These are phyloP conservation scores for Durotheca rogersii DNA, from an alignment of 495 filamentous ascomycete genomes.

Conservation along the genomic window DNA sequence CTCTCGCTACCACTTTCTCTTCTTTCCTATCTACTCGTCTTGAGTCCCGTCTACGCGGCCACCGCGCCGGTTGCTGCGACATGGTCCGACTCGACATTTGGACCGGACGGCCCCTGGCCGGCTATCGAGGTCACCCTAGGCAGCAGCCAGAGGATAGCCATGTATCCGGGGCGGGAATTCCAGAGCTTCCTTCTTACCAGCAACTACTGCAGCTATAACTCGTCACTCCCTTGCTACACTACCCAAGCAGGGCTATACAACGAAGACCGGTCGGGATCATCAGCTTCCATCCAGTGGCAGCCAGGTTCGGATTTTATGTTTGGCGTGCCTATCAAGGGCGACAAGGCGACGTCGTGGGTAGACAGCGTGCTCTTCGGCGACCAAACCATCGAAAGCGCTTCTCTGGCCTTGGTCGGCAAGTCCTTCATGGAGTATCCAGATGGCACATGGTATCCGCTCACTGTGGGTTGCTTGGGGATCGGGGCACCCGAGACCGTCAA, in stretches of 20 bases:
- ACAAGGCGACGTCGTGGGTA: slow-evolving; percentile 24
- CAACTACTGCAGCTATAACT: slow-evolving; percentile 34
- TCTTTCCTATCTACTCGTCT: slow-evolving; percentile 29
- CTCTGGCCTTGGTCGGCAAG: slow-evolving; percentile 21
- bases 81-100: slow-evolving; percentile 35
- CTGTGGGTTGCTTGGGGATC: slow-evolving; percentile 39
- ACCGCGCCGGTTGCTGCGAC: slow-evolving; percentile 21
- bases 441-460: slow-evolving; percentile 37
- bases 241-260: slow-evolving; percentile 33
- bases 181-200: slow-evolving; percentile 32
- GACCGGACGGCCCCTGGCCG: slow-evolving; percentile 43
- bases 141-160: slow-evolving; percentile 31
- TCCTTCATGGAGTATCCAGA: slow-evolving; percentile 36
- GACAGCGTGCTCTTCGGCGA: slow-evolving; percentile 27
- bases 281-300: slow-evolving; percentile 19
- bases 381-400: slow-evolving; percentile 24
- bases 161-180: slow-evolving; percentile 39
- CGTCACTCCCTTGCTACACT: slow-evolving; percentile 24
- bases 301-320: slow-evolving; percentile 27
- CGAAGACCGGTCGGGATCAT: slow-evolving; percentile 24
- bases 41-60: slow-evolving; percentile 15
- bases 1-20: slow-evolving; percentile 29
- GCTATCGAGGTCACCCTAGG: slow-evolving; percentile 38
- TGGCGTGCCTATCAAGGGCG: slow-evolving; percentile 22
- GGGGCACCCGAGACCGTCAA: slow-evolving; percentile 36